phyloP scores from a whole-genome alignment of 2,329 filamentous ascomycete genomes.

The Dothideomycetes sp. region DNA sequence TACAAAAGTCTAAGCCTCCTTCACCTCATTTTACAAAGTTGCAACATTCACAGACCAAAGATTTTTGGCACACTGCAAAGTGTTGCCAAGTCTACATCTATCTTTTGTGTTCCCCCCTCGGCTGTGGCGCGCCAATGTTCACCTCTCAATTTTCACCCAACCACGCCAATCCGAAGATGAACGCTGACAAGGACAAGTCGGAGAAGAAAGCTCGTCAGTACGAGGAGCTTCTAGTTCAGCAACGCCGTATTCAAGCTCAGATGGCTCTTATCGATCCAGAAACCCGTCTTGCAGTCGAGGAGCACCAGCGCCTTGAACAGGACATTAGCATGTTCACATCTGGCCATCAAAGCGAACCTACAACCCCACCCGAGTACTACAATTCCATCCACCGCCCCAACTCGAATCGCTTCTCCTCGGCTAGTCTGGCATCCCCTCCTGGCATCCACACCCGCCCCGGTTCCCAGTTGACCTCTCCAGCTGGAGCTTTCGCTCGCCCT shows the following conservation, averaged over 20 bases:
- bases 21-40: too few relatives aligned
- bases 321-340: conserved; percentile 53
- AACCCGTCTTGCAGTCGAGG: conserved; percentile 70
- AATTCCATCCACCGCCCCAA: conserved; percentile 41
- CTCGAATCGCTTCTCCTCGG: conserved; percentile 84
- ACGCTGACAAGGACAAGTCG: conserved; percentile 45
- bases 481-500: conserved; percentile 43
- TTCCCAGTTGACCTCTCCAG: conserved; percentile 71
- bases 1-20: too few relatives aligned
- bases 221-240: conserved; percentile 81
- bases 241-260: conserved; percentile 79
- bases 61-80: too few relatives aligned
- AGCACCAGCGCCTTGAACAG: conserved; percentile 75
- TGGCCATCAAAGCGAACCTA: conserved; percentile 85
- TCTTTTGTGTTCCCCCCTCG: too few relatives aligned
- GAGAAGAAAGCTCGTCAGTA: conserved; percentile 92
- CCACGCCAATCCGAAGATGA: too few relatives aligned
- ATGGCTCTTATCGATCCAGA: conserved; percentile 84
- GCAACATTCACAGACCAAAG: too few relatives aligned
- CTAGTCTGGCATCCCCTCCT: conserved; percentile 73
- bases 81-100: too few relatives aligned
- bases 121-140: too few relatives aligned
- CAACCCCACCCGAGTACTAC: conserved; percentile 89
- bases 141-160: too few relatives aligned
- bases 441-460: conserved; percentile 53